Evolutionary conservation across 202 grass and related monocot genomes (phyloP).

Genomic region (Hordeum pubiflorum): DNA sequence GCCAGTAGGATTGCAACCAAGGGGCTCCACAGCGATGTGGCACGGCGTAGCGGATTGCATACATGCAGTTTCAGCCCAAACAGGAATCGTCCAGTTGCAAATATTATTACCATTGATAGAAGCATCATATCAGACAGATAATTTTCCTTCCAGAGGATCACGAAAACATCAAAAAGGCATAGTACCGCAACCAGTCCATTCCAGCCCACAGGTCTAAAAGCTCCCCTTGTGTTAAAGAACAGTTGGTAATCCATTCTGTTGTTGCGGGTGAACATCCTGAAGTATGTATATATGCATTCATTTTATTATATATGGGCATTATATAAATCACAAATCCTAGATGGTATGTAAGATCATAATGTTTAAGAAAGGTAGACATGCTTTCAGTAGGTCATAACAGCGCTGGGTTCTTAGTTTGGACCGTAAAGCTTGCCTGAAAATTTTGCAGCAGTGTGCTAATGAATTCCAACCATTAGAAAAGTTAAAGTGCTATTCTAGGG

Average conservation of each 20-base stretch:
- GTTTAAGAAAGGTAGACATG: neutral
- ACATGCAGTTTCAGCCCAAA: neutral
- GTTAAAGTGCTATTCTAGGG: neutral
- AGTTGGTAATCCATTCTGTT: neutral
- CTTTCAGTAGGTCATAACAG: neutral
- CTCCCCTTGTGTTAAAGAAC: neutral
- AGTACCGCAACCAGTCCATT: neutral
- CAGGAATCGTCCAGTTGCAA: neutral
- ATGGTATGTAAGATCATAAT: neutral
- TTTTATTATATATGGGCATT: no score
- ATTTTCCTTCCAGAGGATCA: neutral
- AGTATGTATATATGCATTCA: neutral
- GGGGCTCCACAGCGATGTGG: neutral
- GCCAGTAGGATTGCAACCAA: constrained; percentile 4
- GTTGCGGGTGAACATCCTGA: constrained; percentile 7
- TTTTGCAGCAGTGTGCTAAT: neutral
- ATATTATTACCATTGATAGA: neutral
- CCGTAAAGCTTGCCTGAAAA: neutral
- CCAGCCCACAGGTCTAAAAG: neutral
- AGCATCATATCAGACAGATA: neutral
- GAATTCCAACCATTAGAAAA: neutral
- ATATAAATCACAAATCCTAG: no score
- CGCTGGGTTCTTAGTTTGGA: no score
- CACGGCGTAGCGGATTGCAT: neutral
- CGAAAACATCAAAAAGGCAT: neutral